Percentiles rank a stretch among this genome's conserved stretches.
phyloP scores from a whole-genome alignment of 1,284 basidiomycete genomes.

The Exobasidium rhododendri region DNA sequence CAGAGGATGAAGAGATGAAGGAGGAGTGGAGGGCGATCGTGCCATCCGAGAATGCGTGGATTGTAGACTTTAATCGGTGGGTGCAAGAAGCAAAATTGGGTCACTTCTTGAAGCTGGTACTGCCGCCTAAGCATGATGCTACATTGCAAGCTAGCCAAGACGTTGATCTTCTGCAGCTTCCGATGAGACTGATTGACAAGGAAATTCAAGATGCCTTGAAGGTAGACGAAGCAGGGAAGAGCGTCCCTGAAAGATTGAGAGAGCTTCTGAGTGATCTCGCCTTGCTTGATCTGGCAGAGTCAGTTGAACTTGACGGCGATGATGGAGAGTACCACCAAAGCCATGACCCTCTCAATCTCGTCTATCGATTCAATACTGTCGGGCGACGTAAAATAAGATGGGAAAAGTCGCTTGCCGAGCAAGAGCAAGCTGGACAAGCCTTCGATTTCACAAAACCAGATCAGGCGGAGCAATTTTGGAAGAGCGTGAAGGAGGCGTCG shows the following conservation, averaged over 20 bases:
- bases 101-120: constrained; percentile 32
- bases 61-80: neutral
- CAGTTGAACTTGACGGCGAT: neutral
- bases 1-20: neutral
- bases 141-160: neutral
- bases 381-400: neutral
- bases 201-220: neutral
- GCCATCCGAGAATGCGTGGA: neutral
- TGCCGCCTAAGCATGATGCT: constrained; percentile 19
- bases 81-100: neutral
- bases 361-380: neutral
- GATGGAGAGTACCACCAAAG: neutral
- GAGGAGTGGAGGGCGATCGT: neutral
- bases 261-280: neutral
- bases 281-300: neutral
- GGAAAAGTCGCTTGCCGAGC: neutral
- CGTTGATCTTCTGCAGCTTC: neutral
- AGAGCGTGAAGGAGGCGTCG: neutral
- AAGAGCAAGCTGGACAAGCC: neutral
- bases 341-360: neutral
- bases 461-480: neutral
- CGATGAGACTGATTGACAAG: neutral
- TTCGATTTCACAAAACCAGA: neutral
- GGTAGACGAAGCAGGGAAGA: neutral
- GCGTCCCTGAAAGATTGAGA: neutral